Base-by-base conservation (phyloP, 345 rosid species). In the Sapria himalayana region DNA sequence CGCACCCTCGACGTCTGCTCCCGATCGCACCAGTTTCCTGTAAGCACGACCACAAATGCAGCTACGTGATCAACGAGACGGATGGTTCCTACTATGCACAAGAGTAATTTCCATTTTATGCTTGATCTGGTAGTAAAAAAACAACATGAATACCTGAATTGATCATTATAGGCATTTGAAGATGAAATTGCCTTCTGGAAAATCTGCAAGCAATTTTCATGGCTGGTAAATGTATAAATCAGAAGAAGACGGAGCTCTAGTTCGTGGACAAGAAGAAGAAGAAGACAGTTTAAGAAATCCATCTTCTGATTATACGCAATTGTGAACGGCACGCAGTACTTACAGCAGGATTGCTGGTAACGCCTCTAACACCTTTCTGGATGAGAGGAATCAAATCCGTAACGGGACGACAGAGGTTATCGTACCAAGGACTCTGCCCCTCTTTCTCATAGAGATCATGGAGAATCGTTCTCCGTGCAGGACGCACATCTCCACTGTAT, bases 341-440 rank as follows among this genome's bases (percentile, higher is more conserved):
- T 78, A 86, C 97, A 74, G 97, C 94, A 16, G 98, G 94, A 64
- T 86, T 82, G 74, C 98, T 86, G n/a, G 98, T 86, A 11, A 86
- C 98, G 43, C 97, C 98, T 65, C 98, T 65, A 25, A 86, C 97
- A 8, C 97, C 97, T 47, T 65, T 78, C 45, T 63, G 89, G 5
- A 86, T 78, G 33, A 81, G 55, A 0, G 92, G 94, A 46, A 86
- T 69, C 54, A 86, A 67, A 64, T 86, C 93, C 0, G 91, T 78
- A 15, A 89, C 93, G 0, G 98, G 98, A 29, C 98, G 70, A 70
- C 93, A 89, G 21, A 89, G 85, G 62, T 82, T 89, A 50, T 89
- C 98, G 59, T 89, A 89, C 98, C 98, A 89, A 20, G 98, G 98
- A 62, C 98, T 82, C 74, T 89, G 98, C 17, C 98, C 94, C 62